Evolutionary conservation across 148 eudicot genomes (phyloP), one percentile per base, ranked within the genome.

Genomic region (Amaranthus palmeri): DNA sequence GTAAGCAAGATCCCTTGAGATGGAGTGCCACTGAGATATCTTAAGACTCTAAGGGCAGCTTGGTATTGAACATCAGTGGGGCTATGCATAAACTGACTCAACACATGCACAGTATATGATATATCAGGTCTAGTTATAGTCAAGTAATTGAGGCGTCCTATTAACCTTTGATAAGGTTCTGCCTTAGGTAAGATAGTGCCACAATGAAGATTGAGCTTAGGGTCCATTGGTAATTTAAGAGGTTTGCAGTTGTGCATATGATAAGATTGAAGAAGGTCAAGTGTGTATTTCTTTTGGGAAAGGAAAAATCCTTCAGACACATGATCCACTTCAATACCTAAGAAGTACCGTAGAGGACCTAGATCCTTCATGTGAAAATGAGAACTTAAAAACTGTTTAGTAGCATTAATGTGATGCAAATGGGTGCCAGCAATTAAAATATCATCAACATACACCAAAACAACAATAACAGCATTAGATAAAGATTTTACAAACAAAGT

Each of bases 301-400:
- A 72, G 6, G 1, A 49, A 72, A 0, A 67, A 48, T 3, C 76
- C 67, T 5, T 15, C 3, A 0, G 25, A 4, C 4, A 53, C 49
- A 3, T 72, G 65, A 2, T 63, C 40, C 2, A 77, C 18, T 44
- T 77, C 76, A 0, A 77, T 2, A 0, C 76, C 80, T 12, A 77
- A 17, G 54, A 77, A 71, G 14, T 77, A 77, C 6, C 53, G 71
- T 3, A 70, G 6, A 0, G 45, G 13, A 0, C 74, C 74, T 3
- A 70, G 49, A 43, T 76, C 57, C 9, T 76, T 70, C 40, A 76
- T 64, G 10, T 70, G 61, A 15, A 77, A 77, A 0, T 41, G 8
- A 0, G 3, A 5, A 9, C 10, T 36, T 12, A 64, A 4, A 8
- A 8, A 40, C 0, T 4, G 0, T 17, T 73, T 42, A 0, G 12